A percentile compares a stretch with the other conserved stretches of the same genome.
phyloP scores from a whole-genome alignment of 2,329 filamentous ascomycete genomes.

The Aureobasidium namibiae region DNA sequence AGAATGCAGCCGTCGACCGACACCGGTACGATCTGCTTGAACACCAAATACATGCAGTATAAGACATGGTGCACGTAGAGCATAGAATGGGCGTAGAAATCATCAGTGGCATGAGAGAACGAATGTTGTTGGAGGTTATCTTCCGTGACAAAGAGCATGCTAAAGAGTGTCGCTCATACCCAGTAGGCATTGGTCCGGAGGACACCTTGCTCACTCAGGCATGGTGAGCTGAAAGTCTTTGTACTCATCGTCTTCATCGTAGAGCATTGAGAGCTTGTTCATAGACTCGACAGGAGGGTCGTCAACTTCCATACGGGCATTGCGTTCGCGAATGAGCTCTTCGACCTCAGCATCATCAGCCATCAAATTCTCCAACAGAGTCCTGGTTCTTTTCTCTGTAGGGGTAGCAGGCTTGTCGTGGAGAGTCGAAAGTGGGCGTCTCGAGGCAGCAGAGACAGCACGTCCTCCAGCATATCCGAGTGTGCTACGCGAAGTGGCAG shows the following conservation, averaged over 20 bases:
- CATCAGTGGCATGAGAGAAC: slow-evolving; percentile 5
- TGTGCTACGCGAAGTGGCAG: slow-evolving; percentile 67
- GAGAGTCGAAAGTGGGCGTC: slow-evolving; percentile 19
- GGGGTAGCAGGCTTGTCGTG: slow-evolving; percentile 14
- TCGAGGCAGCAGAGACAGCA: slow-evolving; percentile 36
- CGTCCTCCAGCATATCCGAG: slow-evolving; percentile 79
- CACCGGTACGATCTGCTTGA: not conserved
- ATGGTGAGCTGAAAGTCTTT: slow-evolving; percentile 18
- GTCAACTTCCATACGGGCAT: not conserved
- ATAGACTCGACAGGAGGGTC: not conserved
- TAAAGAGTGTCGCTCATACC: not conserved
- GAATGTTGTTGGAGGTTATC: not conserved
- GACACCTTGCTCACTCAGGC: not conserved
- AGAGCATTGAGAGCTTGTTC: slow-evolving; percentile 16
- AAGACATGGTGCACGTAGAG: not conserved
- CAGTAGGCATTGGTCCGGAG: not conserved
- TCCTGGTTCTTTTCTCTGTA: slow-evolving; percentile 11
- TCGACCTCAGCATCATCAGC: slow-evolving; percentile 16
- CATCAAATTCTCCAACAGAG: slow-evolving; percentile 4
- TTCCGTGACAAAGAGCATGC: not conserved
- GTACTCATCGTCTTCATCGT: slow-evolving; percentile 16
- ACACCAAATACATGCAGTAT: not conserved
- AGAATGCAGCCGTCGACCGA: not conserved
- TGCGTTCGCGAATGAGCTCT: slow-evolving; percentile 17
- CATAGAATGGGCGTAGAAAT: not conserved